Conservation (phyloP, 2,329 filamentous ascomycete genomes). For the Leptographium lundbergii region DNA sequence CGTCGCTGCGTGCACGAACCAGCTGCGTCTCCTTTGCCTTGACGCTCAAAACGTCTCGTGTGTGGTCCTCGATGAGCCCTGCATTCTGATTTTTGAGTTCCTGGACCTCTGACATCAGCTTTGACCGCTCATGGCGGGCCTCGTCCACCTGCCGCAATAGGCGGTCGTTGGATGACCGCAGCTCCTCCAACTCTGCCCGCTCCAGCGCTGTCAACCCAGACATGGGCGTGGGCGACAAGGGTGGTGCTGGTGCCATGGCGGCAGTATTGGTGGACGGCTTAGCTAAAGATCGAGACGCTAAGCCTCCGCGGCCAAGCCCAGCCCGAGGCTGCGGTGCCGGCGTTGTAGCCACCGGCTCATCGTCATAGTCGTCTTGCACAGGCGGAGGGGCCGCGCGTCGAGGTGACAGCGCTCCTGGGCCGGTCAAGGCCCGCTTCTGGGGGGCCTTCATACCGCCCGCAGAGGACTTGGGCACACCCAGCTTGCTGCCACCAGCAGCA, state of each 20-base stretch:
- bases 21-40: constrained; percentile 98
- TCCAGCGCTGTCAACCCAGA: constrained; percentile 68
- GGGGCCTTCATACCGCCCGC: constrained; percentile 48
- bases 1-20: constrained; percentile 80
- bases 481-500: constrained; percentile 28
- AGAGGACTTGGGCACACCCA: constrained; percentile 41
- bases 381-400: constrained; percentile 35
- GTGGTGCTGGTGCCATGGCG: constrained; percentile 39
- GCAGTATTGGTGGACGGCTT: constrained; percentile 49
- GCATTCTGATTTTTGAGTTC: constrained; percentile 97
- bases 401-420: constrained; percentile 37
- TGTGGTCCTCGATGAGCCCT: constrained; percentile 92
- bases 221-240: constrained; percentile 44
- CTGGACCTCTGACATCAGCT: constrained; percentile 73
- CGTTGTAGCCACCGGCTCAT: constrained; percentile 32
- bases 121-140: constrained; percentile 66
- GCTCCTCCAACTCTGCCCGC: constrained; percentile 80
- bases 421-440: constrained; percentile 39
- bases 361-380: constrained; percentile 38
- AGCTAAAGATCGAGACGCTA: constrained; percentile 73
- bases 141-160: constrained; percentile 67
- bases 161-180: constrained; percentile 71
- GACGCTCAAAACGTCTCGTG: constrained; percentile 85
- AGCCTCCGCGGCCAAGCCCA: constrained; percentile 62
- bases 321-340: constrained; percentile 44